These are phyloP conservation scores for Pseudogymnoascus sp. DNA, from an alignment of 2,329 filamentous ascomycete species.

Conservation along the genomic window DNA sequence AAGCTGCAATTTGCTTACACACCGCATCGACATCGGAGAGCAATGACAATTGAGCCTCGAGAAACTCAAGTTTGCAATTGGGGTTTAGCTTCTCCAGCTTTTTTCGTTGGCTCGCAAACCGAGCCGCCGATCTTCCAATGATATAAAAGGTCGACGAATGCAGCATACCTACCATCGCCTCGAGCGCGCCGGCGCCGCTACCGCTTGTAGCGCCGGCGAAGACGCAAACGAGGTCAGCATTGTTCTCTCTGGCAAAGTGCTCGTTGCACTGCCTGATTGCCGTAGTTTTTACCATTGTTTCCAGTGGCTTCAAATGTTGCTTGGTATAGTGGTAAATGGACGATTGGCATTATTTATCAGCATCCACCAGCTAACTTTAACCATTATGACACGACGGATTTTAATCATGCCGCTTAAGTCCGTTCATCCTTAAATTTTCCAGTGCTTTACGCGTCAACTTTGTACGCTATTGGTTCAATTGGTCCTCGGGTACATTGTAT, in stretches of 20 bases:
- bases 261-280: slow-evolving; percentile 7
- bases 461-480: background rate
- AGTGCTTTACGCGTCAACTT: background rate
- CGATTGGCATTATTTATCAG: background rate
- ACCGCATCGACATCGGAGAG: slow-evolving; percentile 42
- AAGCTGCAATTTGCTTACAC: slow-evolving; percentile 36
- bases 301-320: slow-evolving; percentile 7
- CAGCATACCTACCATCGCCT: slow-evolving; percentile 11
- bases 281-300: slow-evolving; percentile 14
- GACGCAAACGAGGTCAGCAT: slow-evolving; percentile 34
- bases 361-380: background rate
- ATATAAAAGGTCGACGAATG: slow-evolving; percentile 9
- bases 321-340: background rate
- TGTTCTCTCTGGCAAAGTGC: slow-evolving; percentile 7
- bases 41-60: slow-evolving; percentile 41
- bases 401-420: background rate
- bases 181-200: slow-evolving; percentile 29
- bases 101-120: slow-evolving; percentile 19
- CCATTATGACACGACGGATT: background rate
- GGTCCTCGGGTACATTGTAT: background rate
- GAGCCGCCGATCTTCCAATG: background rate
- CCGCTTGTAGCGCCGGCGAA: slow-evolving; percentile 43
- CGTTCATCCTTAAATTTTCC: background rate
- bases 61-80: slow-evolving; percentile 37
- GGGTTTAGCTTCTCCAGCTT: slow-evolving; percentile 37